These are phyloP conservation scores for Aspergillus egyptiacus DNA, from an alignment of 495 filamentous ascomycete species.

Conservation along the genomic window DNA sequence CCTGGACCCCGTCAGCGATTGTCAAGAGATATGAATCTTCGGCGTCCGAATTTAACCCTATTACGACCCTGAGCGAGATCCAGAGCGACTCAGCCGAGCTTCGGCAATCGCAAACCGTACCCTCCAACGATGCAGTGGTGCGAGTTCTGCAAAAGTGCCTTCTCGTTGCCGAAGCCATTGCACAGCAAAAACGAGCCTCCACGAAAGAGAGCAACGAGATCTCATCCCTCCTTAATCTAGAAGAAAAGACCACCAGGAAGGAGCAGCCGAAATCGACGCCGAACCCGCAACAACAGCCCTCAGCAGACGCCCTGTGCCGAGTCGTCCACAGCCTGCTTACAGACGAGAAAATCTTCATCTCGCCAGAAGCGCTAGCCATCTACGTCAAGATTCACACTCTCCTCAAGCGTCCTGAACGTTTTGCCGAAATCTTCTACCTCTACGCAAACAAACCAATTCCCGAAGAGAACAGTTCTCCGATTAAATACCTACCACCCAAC, in stretches of 20 bases:
- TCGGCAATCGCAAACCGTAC: constrained; percentile 30
- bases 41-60: constrained; percentile 13
- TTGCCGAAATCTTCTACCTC: constrained; percentile 73
- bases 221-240: constrained; percentile 46
- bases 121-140: constrained; percentile 35
- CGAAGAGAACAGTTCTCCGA: constrained; percentile 48
- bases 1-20: neutral
- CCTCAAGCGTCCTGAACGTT: constrained; percentile 62
- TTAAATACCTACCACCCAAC: constrained; percentile 55
- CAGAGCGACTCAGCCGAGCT: constrained; percentile 24
- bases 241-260: constrained; percentile 35
- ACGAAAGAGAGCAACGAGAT: constrained; percentile 35
- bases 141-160: constrained; percentile 41
- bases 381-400: constrained; percentile 68
- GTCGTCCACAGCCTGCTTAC: constrained; percentile 60
- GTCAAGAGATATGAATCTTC: constrained; percentile 14
- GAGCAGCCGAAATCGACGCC: constrained; percentile 17
- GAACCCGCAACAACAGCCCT: constrained; percentile 16
- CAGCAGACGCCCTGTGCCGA: constrained; percentile 43
- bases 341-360: constrained; percentile 77
- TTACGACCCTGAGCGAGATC: constrained; percentile 25
- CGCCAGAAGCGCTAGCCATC: constrained; percentile 56
- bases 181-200: constrained; percentile 26
- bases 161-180: constrained; percentile 31
- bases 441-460: constrained; percentile 81